Evolutionary conservation across 2,329 filamentous ascomycete species (phyloP).

Genomic region (Coniochaeta hoffmannii): DNA sequence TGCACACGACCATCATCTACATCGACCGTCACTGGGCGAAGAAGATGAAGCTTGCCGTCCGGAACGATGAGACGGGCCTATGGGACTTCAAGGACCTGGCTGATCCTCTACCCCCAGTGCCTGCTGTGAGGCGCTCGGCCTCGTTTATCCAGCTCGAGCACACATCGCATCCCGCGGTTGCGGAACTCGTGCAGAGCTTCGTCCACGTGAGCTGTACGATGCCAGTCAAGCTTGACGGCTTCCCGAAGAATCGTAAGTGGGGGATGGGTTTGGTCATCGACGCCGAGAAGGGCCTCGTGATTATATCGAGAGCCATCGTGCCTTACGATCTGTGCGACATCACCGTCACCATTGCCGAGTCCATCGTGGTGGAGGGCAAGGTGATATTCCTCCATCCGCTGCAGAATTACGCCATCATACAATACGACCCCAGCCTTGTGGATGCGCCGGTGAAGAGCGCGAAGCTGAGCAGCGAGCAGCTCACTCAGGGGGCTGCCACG

Average conservation of each 20-base stretch:
- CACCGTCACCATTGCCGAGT: constrained; percentile 91
- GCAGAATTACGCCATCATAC: constrained; percentile 92
- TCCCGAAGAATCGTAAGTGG: constrained; percentile 87
- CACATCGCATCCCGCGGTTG: constrained; percentile 81
- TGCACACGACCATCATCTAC: constrained; percentile 86
- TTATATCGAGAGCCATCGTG: constrained; percentile 89
- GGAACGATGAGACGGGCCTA: constrained; percentile 82
- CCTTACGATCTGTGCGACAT: constrained; percentile 97
- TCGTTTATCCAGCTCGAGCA: constrained; percentile 90
- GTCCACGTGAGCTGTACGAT: constrained; percentile 88
- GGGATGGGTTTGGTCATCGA: constrained; percentile 97
- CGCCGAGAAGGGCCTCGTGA: constrained; percentile 87
- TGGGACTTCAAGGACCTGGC: constrained; percentile 92
- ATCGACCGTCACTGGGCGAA: constrained; percentile 93
- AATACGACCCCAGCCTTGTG: constrained; percentile 91
- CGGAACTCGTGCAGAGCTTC: constrained; percentile 88
- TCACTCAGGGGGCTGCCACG: constrained; percentile 88
- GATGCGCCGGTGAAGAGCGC: constrained; percentile 89
- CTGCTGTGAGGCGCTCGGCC: constrained; percentile 67
- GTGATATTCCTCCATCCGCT: constrained; percentile 93
- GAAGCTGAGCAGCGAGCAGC: constrained; percentile 68
- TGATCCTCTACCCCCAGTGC: constrained; percentile 67
- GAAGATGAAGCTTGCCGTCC: constrained; percentile 86
- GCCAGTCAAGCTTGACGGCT: constrained; percentile 96
- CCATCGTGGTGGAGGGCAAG: constrained; percentile 88